phyloP scores from a whole-genome alignment of 257 asterid genomes.

The Apocynum venetum region DNA sequence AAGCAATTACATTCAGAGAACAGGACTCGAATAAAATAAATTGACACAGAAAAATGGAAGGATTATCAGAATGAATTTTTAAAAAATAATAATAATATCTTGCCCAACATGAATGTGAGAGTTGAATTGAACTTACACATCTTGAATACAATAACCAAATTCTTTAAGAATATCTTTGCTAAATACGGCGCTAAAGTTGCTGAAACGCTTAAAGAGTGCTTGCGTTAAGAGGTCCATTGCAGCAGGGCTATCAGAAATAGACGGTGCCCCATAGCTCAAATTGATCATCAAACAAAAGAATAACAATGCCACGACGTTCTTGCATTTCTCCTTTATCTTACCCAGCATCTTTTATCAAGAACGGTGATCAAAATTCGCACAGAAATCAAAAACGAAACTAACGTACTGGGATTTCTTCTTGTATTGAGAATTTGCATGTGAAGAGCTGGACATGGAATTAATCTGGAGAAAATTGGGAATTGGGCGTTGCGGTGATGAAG shows the following conservation, averaged over 20 bases:
- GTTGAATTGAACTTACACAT: conserved; percentile 43
- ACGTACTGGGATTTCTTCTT: too few species aligned
- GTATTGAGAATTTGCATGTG: not conserved
- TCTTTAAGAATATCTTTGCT: conserved; percentile 42
- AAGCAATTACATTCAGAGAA: not conserved
- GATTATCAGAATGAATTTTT: not conserved
- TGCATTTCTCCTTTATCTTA: not conserved
- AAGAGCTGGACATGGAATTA: not conserved
- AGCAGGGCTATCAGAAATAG: conserved; percentile 22
- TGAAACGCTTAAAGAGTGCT: conserved; percentile 47
- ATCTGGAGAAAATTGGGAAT: not conserved
- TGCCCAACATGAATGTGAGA: not conserved
- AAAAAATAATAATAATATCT: not conserved
- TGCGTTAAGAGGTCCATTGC: conserved; percentile 50
- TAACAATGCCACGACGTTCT: not conserved
- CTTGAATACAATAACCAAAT: conserved; percentile 62
- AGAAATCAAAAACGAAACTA: not conserved
- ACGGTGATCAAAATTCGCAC: not conserved
- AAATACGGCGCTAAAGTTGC: conserved; percentile 49
- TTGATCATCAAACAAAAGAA: not conserved
- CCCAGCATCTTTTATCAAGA: not conserved
- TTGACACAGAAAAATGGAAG: not conserved
- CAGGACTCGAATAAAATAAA: not conserved
- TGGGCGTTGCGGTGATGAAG: conserved; percentile 34
- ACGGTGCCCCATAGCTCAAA: conserved; percentile 1